Percentiles rank a stretch among this genome's conserved stretches.
Evolutionary conservation across 2,329 filamentous ascomycete species (phyloP).

Genomic region (Ophiobolus disseminans): DNA sequence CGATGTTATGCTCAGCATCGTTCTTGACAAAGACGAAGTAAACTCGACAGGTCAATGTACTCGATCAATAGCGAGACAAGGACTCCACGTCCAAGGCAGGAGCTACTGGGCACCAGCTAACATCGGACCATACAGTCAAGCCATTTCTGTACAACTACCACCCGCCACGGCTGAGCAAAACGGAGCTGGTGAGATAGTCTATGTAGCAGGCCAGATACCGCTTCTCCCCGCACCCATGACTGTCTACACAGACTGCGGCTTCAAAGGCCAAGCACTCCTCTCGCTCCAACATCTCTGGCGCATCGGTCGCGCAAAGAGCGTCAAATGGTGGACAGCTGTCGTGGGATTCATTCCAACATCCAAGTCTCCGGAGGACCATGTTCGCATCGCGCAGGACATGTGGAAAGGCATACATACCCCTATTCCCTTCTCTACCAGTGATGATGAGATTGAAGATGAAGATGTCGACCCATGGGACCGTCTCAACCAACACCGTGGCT

Average conservation of each 20-base stretch:
- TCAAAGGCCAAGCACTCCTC: slow-evolving; percentile 69
- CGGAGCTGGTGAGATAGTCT: slow-evolving; percentile 55
- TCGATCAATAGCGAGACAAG: slow-evolving; percentile 49
- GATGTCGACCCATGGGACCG: slow-evolving; percentile 73
- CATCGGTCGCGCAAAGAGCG: slow-evolving; percentile 74
- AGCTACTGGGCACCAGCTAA: slow-evolving; percentile 99
- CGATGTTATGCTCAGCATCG: slow-evolving; percentile 67
- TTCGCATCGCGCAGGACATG: slow-evolving; percentile 48
- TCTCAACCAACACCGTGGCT: slow-evolving; percentile 65
- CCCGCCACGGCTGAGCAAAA: slow-evolving; percentile 27
- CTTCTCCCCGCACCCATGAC: slow-evolving; percentile 81
- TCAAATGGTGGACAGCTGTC: slow-evolving; percentile 76
- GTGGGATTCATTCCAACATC: slow-evolving; percentile 59
- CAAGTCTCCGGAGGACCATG: slow-evolving; percentile 24
- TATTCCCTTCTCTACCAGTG: not conserved
- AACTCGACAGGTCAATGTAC: slow-evolving; percentile 28
- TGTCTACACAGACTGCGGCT: slow-evolving; percentile 53
- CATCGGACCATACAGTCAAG: slow-evolving; percentile 96
- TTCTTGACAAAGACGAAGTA: slow-evolving; percentile 41
- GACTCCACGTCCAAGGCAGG: slow-evolving; percentile 86
- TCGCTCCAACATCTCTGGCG: slow-evolving; percentile 90
- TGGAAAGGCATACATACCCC: slow-evolving; percentile 52
- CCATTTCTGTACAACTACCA: slow-evolving; percentile 64
- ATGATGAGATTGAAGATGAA: slow-evolving; percentile 38
- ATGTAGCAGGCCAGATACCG: slow-evolving; percentile 90